phyloP scores from a whole-genome alignment of 495 filamentous ascomycete genomes.

The Talaromyces liani region DNA sequence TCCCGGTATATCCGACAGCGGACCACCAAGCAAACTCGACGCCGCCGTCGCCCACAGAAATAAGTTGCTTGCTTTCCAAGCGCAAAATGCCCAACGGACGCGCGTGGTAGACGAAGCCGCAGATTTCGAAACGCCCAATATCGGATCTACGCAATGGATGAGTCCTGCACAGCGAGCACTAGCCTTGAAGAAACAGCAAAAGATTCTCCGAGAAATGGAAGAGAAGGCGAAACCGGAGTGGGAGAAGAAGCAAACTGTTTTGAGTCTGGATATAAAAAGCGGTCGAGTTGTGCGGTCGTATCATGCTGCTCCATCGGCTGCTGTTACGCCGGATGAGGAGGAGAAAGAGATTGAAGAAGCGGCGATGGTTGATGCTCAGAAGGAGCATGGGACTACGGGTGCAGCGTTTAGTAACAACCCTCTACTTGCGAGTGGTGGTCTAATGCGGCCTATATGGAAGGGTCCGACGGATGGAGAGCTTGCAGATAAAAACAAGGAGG shows the following conservation, averaged over 20 bases:
- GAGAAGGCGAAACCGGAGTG: slow-evolving; percentile 87
- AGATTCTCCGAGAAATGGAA: slow-evolving; percentile 77
- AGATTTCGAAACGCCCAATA: slow-evolving; percentile 74
- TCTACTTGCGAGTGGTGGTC: slow-evolving; percentile 55
- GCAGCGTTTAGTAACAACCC: slow-evolving; percentile 80
- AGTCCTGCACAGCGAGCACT: slow-evolving; percentile 78
- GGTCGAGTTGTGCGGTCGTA: slow-evolving; percentile 68
- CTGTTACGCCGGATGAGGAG: slow-evolving; percentile 30
- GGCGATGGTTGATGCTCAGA: not conserved
- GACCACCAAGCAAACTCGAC: slow-evolving; percentile 36
- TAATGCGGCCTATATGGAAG: slow-evolving; percentile 76
- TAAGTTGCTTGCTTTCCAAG: slow-evolving; percentile 73
- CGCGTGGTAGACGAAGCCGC: slow-evolving; percentile 88
- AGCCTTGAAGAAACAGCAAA: slow-evolving; percentile 87
- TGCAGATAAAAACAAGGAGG: slow-evolving; percentile 26
- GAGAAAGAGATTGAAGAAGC: slow-evolving; percentile 16
- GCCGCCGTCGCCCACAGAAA: slow-evolving; percentile 66
- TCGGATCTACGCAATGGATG: slow-evolving; percentile 75
- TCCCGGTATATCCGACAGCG: slow-evolving; percentile 34
- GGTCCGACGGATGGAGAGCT: slow-evolving; percentile 37
- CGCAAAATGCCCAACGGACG: slow-evolving; percentile 80
- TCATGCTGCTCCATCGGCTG: slow-evolving; percentile 38
- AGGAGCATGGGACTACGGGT: slow-evolving; percentile 17
- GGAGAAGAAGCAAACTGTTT: slow-evolving; percentile 83
- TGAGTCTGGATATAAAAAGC: slow-evolving; percentile 75